Evolutionary conservation across 2,329 filamentous ascomycete species (phyloP).

Genomic region (Geosmithia putterillii): DNA sequence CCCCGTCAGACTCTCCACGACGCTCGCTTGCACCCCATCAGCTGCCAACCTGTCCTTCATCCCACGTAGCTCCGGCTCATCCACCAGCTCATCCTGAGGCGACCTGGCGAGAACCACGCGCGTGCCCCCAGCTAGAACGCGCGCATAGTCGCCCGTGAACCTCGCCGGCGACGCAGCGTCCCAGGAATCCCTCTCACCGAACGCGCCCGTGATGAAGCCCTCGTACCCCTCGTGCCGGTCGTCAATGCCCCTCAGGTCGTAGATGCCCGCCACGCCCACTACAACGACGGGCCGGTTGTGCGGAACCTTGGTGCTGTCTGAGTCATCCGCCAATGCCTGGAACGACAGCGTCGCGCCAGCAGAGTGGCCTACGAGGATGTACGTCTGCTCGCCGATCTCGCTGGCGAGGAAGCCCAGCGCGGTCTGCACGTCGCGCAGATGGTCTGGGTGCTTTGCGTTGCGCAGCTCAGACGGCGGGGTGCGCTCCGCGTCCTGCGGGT

Average conservation of each 20-base stretch:
- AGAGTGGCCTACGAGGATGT: conserved; percentile 49
- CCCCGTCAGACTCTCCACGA: conserved; percentile 34
- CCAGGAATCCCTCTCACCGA: conserved; percentile 45
- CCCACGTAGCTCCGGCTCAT: conserved; percentile 42
- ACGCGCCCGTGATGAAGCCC: conserved; percentile 46
- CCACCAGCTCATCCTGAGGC: conserved; percentile 34
- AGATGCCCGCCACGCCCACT: conserved; percentile 54
- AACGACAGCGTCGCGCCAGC: conserved; percentile 52
- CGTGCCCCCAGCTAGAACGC: conserved; percentile 10
- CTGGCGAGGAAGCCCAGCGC: conserved; percentile 35
- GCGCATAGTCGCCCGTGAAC: conserved; percentile 21
- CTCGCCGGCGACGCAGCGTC: conserved; percentile 39
- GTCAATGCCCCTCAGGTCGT: conserved; percentile 46
- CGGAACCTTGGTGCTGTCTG: conserved; percentile 11
- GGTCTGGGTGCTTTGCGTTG: conserved; percentile 43
- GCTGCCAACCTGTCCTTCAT: conserved; percentile 36
- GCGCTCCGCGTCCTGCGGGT: conserved; percentile 19
- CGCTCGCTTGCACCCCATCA: conserved; percentile 19
- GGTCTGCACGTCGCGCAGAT: conserved; percentile 42
- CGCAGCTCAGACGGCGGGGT: conserved; percentile 18
- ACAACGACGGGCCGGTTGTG: conserved; percentile 34
- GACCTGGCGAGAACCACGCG: conserved; percentile 31
- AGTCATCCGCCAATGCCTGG: conserved; percentile 43
- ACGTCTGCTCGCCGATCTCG: conserved; percentile 30
- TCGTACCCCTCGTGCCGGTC: conserved; percentile 36